Percentiles rank a stretch among this genome's conserved stretches.
Conservation (phyloP, 106 monocot species). For the Acorus calamus region DNA sequence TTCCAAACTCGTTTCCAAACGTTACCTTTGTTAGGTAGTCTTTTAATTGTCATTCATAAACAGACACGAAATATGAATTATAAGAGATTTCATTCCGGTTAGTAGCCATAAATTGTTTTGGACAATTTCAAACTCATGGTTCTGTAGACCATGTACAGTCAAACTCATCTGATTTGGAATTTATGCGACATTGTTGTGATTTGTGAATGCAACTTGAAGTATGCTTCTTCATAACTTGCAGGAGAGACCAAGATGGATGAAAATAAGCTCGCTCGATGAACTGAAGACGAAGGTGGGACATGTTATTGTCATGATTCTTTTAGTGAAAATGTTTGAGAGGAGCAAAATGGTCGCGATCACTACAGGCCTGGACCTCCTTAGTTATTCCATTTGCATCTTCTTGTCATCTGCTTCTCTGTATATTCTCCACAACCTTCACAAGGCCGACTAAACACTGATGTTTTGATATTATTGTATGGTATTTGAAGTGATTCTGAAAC, state of each 20-base stretch:
- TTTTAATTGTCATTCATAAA: too few species aligned
- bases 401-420: conserved; percentile 70
- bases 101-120: too few species aligned
- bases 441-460: conserved; percentile 12
- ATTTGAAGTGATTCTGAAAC: too few species aligned
- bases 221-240: conserved; percentile 15
- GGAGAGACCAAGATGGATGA: conserved; percentile 91
- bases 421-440: conserved; percentile 83
- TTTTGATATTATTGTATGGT: too few species aligned
- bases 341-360: conserved; percentile 87
- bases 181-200: not conserved
- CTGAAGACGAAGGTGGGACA: conserved; percentile 89
- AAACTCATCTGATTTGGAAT: not conserved
- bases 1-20: too few species aligned
- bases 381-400: conserved; percentile 75
- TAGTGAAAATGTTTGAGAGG: conserved; percentile 95
- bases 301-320: conserved; percentile 91
- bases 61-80: too few species aligned
- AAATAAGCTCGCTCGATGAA: conserved; percentile 81
- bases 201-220: not conserved
- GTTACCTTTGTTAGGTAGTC: too few species aligned
- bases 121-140: too few species aligned
- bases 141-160: too few species aligned
- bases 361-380: conserved; percentile 72
- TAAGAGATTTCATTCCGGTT: too few species aligned